phyloP scores from a whole-genome alignment of 805 yeast genomes.

The Lipomyces spencermartinsiae region DNA sequence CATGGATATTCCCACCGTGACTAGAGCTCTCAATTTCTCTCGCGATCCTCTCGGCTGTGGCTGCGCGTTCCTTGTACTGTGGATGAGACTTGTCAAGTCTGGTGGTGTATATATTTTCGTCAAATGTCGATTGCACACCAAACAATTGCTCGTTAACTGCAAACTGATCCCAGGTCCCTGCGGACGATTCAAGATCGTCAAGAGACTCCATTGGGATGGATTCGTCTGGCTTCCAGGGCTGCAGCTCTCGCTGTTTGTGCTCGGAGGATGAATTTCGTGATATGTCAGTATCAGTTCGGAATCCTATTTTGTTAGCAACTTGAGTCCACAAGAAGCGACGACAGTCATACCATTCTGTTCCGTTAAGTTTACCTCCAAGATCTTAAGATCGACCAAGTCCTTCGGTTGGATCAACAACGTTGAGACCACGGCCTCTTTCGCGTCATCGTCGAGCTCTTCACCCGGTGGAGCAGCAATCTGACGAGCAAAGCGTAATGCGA shows the following conservation, averaged over 20 bases:
- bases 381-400: conserved; percentile 59
- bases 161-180: conserved; percentile 86
- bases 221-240: conserved; percentile 83
- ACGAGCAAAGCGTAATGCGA: conserved; percentile 61
- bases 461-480: conserved; percentile 48
- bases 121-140: conserved; percentile 83
- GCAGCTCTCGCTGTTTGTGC: conserved; percentile 71
- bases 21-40: conserved; percentile 77
- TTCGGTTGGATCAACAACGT: conserved; percentile 55
- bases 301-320: conserved; percentile 45
- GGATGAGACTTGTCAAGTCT: conserved; percentile 72
- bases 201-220: conserved; percentile 43
- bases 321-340: conserved; percentile 43
- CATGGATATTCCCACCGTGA: conserved; percentile 70
- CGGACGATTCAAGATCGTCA: conserved; percentile 45
- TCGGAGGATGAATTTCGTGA: conserved; percentile 50
- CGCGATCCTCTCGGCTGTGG: conserved; percentile 79
- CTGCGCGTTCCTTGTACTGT: conserved; percentile 67
- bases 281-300: conserved; percentile 88
- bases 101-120: conserved; percentile 88
- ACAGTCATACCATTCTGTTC: conserved; percentile 34
- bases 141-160: conserved; percentile 87
- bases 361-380: conserved; percentile 51
- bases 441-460: conserved; percentile 47
- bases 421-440: conserved; percentile 50